Evolutionary conservation across 257 asterid species (phyloP), one percentile per base, ranked within the genome.

Genomic region (Apocynum venetum): DNA sequence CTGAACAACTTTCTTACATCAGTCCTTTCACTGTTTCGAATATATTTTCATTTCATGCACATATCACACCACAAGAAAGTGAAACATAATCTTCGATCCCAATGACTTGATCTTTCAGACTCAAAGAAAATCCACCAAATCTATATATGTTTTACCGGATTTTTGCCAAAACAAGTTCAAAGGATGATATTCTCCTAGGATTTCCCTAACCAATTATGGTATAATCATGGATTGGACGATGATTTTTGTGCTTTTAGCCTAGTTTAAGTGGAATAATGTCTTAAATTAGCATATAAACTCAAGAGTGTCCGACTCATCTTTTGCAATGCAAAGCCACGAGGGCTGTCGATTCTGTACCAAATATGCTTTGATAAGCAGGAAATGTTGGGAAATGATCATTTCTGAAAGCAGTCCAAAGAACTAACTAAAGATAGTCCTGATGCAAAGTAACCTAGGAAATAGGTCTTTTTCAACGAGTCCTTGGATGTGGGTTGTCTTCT

Each of bases 21-120:
- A 82, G 76, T 84, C 86, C 8, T 15, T 11, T 83, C 87, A 79
- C 75, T 70, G 84, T 72, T 79, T 76, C 77, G 89, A 85, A 80
- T 79, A 83, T 79, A 66, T 79, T 38, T 81, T 35, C 53, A 15
- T 7, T 55, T 36, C 47, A 3, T 44, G 3, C 56, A 57, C 74
- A 20, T 71, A 44, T 38, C 31, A 25, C 31, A 25, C 31, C 31
- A 25, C 31, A 25, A 25, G 31, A 25, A n/a, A 48, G 20, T 52
- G 55, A 25, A 74, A 78, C 80, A 73, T 60, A 44, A 48, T 56
- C 78, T 75, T 67, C n/a, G 65, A 78, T 83, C 79, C 56, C 3
- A 52, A 40, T 63, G 13, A 9, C 3, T 40, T 2, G 73, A 85
- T 80, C 66, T 78, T 74, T 75, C 63, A 55, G 63, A 69, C 73